phyloP scores from a whole-genome alignment of 768 basidiomycete species.

The Gymnopilus junonius region DNA sequence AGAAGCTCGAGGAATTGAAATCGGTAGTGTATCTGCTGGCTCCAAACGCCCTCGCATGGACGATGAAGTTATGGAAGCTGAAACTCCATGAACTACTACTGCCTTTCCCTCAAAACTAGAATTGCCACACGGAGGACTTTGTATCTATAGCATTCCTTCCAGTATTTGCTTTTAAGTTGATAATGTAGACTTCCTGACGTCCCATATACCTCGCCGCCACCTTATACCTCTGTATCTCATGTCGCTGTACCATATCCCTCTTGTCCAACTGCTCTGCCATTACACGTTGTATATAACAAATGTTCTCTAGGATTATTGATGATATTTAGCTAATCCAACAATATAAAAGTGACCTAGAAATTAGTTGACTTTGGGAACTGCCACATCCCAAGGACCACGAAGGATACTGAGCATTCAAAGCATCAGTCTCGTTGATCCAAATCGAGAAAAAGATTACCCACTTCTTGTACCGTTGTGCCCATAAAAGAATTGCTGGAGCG shows the following conservation, averaged over 20 bases:
- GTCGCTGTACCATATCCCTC: slow-evolving; percentile 26
- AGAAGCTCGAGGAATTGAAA: slow-evolving; percentile 81
- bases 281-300: slow-evolving; percentile 22
- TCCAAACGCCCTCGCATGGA: slow-evolving; percentile 58
- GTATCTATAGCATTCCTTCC: slow-evolving; percentile 27
- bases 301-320: slow-evolving; percentile 26
- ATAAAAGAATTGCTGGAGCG: slow-evolving; percentile 75
- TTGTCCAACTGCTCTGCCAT: slow-evolving; percentile 25
- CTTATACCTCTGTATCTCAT: slow-evolving; percentile 28
- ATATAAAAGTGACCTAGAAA: not conserved
- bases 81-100: slow-evolving; percentile 21
- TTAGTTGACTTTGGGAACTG: slow-evolving; percentile 70
- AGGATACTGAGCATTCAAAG: slow-evolving; percentile 64
- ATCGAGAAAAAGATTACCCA: slow-evolving; percentile 38
- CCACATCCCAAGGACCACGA: slow-evolving; percentile 90
- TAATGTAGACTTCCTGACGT: slow-evolving; percentile 19
- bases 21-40: slow-evolving; percentile 44
- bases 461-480: slow-evolving; percentile 92
- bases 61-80: slow-evolving; percentile 53
- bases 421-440: slow-evolving; percentile 14
- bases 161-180: slow-evolving; percentile 12
- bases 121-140: slow-evolving; percentile 20
- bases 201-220: slow-evolving; percentile 20
- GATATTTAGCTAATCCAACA: slow-evolving; percentile 21
- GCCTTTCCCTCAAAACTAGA: slow-evolving; percentile 14